phyloP scores from a whole-genome alignment of 2,329 filamentous ascomycete genomes.

The Curvularia verruculosa region DNA sequence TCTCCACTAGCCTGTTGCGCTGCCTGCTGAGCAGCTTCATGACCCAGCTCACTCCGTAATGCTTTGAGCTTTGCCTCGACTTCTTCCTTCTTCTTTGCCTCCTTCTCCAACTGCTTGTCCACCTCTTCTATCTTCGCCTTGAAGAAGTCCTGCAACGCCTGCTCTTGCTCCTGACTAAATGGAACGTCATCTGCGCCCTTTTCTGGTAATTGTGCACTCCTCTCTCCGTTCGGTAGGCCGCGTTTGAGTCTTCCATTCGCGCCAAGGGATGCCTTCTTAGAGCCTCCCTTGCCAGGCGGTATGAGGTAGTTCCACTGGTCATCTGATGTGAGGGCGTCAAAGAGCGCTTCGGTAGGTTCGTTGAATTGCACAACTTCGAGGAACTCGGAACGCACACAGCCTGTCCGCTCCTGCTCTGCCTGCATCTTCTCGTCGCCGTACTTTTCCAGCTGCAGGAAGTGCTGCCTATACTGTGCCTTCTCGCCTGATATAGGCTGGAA shows the following conservation, averaged over 20 bases:
- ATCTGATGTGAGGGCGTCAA: slow-evolving; percentile 80
- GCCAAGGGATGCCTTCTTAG: slow-evolving; percentile 45
- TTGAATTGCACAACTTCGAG: slow-evolving; percentile 98
- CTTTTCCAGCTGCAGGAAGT: slow-evolving; percentile 87
- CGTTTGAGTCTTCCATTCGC: slow-evolving; percentile 43
- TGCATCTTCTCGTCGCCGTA: slow-evolving; percentile 74
- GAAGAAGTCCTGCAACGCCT: slow-evolving; percentile 38
- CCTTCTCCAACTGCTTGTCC: slow-evolving; percentile 42
- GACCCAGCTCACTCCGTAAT: slow-evolving; percentile 41
- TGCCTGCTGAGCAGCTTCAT: slow-evolving; percentile 46
- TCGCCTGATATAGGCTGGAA: slow-evolving; percentile 87
- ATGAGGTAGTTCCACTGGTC: slow-evolving; percentile 61
- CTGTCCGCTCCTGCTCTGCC: slow-evolving; percentile 61
- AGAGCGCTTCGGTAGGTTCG: slow-evolving; percentile 92
- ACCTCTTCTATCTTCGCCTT: slow-evolving; percentile 42
- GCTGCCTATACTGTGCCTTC: slow-evolving; percentile 95
- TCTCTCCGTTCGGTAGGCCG: slow-evolving; percentile 45
- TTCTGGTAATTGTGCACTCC: slow-evolving; percentile 45
- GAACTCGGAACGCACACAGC: slow-evolving; percentile 74
- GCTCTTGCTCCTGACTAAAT: slow-evolving; percentile 47
- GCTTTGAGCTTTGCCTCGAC: slow-evolving; percentile 40
- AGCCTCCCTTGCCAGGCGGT: slow-evolving; percentile 50
- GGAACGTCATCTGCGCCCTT: slow-evolving; percentile 42
- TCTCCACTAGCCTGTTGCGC: slow-evolving; percentile 48
- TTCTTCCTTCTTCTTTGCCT: slow-evolving; percentile 39